These are phyloP conservation scores for Fusarium sp. DNA, from an alignment of 2,329 filamentous ascomycete species.

Conservation along the genomic window DNA sequence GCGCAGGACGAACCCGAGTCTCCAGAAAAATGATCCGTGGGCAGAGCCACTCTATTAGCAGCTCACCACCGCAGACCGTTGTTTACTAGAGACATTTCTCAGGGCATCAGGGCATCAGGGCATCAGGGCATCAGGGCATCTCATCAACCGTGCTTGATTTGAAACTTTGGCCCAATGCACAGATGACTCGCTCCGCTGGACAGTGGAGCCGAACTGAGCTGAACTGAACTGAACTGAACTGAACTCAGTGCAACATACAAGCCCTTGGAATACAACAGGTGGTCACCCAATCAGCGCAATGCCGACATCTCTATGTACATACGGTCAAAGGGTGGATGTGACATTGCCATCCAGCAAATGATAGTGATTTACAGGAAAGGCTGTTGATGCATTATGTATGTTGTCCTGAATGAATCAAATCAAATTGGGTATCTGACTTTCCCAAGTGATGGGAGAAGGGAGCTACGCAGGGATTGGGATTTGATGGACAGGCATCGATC, in stretches of 20 bases:
- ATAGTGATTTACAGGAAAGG: neutral
- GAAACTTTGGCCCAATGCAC: constrained; percentile 6
- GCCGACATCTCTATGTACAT: constrained; percentile 7
- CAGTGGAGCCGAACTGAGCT: constrained; percentile 3
- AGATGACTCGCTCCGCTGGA: neutral
- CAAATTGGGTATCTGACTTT: neutral
- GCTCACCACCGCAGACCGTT: constrained; percentile 1
- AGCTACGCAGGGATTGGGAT: constrained; percentile 16
- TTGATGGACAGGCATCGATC: constrained; percentile 16
- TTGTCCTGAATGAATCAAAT: constrained; percentile 21
- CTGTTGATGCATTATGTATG: neutral
- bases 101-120: constrained; percentile 19
- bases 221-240: constrained; percentile 21
- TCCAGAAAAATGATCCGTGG: neutral
- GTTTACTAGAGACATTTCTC: constrained; percentile 8
- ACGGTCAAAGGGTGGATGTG: constrained; percentile 1
- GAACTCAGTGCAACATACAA: constrained; percentile 9
- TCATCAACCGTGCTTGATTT: constrained; percentile 21
- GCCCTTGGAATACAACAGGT: neutral
- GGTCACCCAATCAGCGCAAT: constrained; percentile 23
- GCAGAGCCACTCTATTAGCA: constrained; percentile 13
- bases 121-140: constrained; percentile 5
- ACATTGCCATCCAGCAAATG: constrained; percentile 1
- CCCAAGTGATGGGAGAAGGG: neutral
- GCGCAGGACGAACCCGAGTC: neutral